Evolutionary conservation across 148 eudicot genomes (phyloP), one percentile per base, ranked within the genome.

Genomic region (Salicornia ramosissima): DNA sequence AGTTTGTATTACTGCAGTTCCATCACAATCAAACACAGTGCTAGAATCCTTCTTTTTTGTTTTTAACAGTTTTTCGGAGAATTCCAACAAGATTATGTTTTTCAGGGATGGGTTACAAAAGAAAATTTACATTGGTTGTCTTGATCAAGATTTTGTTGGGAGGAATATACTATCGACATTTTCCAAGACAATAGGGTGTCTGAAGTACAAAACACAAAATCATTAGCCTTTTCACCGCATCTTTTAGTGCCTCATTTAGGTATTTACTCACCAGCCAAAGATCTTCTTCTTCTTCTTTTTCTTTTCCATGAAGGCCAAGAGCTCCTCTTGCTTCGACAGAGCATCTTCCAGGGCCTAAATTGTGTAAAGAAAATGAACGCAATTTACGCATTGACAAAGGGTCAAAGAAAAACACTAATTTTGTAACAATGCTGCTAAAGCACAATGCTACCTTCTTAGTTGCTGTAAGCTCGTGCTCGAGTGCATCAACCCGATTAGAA

Each of bases 271-370:
- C 77, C 77, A 78, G 63, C 67, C 68, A n/a, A 78, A 74, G 21
- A 69, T 49, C 76, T 85, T 87, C 80, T 83, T 87, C 80, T 87
- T 87, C 83, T 87, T 83, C 79, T 82, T 87, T 65, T 87, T 87
- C 82, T 86, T 86, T 64, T 87, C 91, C 74, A 87, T 78, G 65
- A 85, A 87, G 36, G 86, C 82, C 43, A 83, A 39, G 65, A 87
- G 88, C 74, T 87, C 91, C 54, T 85, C 82, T 78, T 87, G 91
- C 67, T 77, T 80, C n/a, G 79, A 68, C 67, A 87, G 79, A 73
- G 88, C 87, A 71, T 87, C 88, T 78, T 85, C 88, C 75, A 87
- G 36, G 57, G 87, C 88, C 91, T 87, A 70, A 46, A 24, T 24
- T n/a, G 25, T 4, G 26, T 5, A 11, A 2, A 34, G 45, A n/a